Conservation (phyloP, 768 basidiomycete species). For the Clathrus columnatus region DNA sequence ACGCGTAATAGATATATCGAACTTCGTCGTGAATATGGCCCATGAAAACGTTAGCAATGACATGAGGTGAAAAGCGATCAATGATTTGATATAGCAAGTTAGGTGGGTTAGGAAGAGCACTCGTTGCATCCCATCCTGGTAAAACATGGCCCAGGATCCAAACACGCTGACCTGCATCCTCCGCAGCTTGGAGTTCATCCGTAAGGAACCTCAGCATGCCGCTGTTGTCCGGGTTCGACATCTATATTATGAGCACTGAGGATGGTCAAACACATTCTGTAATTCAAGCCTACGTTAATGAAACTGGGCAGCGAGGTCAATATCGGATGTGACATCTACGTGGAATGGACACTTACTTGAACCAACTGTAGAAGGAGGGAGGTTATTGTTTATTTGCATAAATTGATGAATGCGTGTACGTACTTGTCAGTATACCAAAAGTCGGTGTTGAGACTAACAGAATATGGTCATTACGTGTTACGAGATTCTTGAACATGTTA, state of each 20-base stretch:
- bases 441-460: constrained; percentile 19
- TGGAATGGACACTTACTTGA: constrained; percentile 1
- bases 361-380: not conserved
- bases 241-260: too few species aligned
- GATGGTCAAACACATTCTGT: too few species aligned
- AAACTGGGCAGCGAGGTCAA: not conserved
- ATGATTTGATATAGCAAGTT: constrained; percentile 47
- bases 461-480: not conserved
- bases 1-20: constrained; percentile 14
- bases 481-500: not conserved
- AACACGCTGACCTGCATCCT: constrained; percentile 63
- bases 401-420: constrained; percentile 12
- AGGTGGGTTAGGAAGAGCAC: constrained; percentile 53
- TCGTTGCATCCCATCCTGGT: constrained; percentile 44
- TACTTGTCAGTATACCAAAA: constrained; percentile 22
- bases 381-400: not conserved
- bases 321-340: not conserved
- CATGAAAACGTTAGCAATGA: constrained; percentile 18
- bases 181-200: constrained; percentile 69
- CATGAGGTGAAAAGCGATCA: constrained; percentile 20
- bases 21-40: constrained; percentile 22
- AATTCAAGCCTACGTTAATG: constrained; percentile 2
- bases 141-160: constrained; percentile 51
- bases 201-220: constrained; percentile 75
- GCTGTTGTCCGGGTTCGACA: constrained; percentile 57